phyloP scores from a whole-genome alignment of 176 grass and related monocot species.

The Rhynchospora pubera region DNA sequence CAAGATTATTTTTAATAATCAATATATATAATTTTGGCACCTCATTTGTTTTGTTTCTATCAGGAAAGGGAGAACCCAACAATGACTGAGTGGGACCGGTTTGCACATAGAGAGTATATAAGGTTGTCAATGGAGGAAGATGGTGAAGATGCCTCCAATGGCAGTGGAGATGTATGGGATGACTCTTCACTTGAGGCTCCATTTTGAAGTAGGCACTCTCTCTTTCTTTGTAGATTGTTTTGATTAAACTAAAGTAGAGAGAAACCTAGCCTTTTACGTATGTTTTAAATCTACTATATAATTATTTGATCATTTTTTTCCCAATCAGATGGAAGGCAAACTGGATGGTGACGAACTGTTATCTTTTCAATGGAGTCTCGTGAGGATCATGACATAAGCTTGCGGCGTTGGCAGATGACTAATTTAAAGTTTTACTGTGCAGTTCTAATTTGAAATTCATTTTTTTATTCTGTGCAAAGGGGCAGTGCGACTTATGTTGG shows the following conservation, averaged over 20 bases:
- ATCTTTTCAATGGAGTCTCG: slow-evolving; percentile 41
- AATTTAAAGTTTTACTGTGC: slow-evolving; percentile 82
- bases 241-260: not conserved
- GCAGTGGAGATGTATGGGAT: slow-evolving; percentile 99
- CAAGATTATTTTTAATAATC: not conserved
- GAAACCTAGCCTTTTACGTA: not conserved
- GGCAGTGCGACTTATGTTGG: slow-evolving; percentile 39
- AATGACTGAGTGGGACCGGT: slow-evolving; percentile 97
- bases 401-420: slow-evolving; percentile 45
- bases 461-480: slow-evolving; percentile 69
- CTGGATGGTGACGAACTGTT: slow-evolving; percentile 35
- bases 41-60: slow-evolving; percentile 13
- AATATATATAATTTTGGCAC: not conserved
- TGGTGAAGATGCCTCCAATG: slow-evolving; percentile 98
- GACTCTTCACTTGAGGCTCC: slow-evolving; percentile 87
- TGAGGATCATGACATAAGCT: slow-evolving; percentile 37
- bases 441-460: slow-evolving; percentile 74
- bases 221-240: not conserved
- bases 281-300: not conserved
- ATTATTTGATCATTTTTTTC: slow-evolving; percentile 1
- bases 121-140: slow-evolving; percentile 99
- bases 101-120: slow-evolving; percentile 96
- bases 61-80: slow-evolving; percentile 97
- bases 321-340: slow-evolving; percentile 1
- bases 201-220: slow-evolving; percentile 49